Percentiles rank a stretch among this genome's conserved stretches.
Evolutionary conservation across 2,329 filamentous ascomycete genomes (phyloP).

Genomic region (Endothia cerciana): DNA sequence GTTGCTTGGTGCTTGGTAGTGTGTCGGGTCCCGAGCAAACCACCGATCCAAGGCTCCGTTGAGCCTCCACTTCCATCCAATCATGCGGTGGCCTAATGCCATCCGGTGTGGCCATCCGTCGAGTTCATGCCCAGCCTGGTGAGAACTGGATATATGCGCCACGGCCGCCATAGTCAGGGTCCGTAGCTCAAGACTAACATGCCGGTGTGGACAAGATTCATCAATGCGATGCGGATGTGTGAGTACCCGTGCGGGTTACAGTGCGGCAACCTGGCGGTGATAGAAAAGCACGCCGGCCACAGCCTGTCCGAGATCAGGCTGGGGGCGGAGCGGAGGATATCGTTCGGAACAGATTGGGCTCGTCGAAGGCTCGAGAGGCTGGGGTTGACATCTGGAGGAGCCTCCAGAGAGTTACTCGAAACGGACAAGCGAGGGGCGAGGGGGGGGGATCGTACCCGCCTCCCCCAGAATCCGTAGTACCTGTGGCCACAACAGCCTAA

Average conservation of each 20-base stretch:
- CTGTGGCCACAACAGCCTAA: background rate
- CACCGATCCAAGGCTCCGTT: no score
- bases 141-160: no score
- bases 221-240: background rate
- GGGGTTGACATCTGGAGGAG: no score
- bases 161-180: no score
- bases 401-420: no score
- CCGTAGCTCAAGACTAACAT: background rate
- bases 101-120: no score
- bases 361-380: background rate
- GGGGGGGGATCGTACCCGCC: no score
- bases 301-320: background rate
- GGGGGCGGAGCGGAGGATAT: background rate
- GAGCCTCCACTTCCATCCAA: no score
- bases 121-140: no score
- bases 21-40: no score
- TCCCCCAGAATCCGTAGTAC: no score
- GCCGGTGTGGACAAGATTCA: slow-evolving; percentile 1
- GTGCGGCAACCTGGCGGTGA: background rate
- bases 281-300: background rate
- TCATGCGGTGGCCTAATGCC: background rate
- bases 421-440: background rate
- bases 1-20: no score
- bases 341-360: background rate
- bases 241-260: background rate